These are phyloP conservation scores for Pelargonium nanum DNA, from an alignment of 345 rosid species.

Conservation along the genomic window DNA sequence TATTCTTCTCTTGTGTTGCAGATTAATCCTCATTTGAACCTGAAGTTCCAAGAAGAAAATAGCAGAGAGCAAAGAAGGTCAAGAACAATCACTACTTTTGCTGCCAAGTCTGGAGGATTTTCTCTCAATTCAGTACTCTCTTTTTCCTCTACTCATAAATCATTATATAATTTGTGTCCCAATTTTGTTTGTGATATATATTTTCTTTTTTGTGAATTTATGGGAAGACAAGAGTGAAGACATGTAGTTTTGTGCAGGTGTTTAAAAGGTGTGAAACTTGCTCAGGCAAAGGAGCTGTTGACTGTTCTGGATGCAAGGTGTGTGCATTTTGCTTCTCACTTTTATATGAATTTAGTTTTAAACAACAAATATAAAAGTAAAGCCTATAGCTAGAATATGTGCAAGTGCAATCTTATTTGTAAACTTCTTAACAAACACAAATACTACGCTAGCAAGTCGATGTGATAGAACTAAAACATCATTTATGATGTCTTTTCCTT, in stretches of 20 bases:
- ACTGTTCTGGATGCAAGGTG: slow-evolving; percentile 77
- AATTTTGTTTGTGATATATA: background rate
- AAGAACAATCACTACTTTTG: slow-evolving; percentile 18
- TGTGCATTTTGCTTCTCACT: background rate
- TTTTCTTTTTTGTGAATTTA: background rate
- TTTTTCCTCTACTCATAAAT: background rate
- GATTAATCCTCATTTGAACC: background rate
- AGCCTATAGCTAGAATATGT: background rate
- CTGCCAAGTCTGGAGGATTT: slow-evolving; percentile 40
- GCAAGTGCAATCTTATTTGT: no score
- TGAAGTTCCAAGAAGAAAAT: background rate
- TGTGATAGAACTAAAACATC: no score
- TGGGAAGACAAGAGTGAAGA: background rate
- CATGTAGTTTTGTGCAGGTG: slow-evolving; percentile 22
- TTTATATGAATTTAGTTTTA: background rate
- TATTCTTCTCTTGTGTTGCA: background rate
- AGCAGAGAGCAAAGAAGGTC: slow-evolving; percentile 5
- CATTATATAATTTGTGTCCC: no score
- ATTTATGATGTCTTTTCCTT: no score
- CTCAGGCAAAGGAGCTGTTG: slow-evolving; percentile 65
- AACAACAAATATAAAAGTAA: background rate
- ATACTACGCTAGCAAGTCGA: no score
- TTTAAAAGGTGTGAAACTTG: slow-evolving; percentile 48
- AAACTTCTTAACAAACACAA: no score
- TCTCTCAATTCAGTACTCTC: slow-evolving; percentile 39